Evolutionary conservation across 2,329 filamentous ascomycete genomes (phyloP), one percentile per base, ranked within the genome.

Genomic region (Magnaporthales sp.): DNA sequence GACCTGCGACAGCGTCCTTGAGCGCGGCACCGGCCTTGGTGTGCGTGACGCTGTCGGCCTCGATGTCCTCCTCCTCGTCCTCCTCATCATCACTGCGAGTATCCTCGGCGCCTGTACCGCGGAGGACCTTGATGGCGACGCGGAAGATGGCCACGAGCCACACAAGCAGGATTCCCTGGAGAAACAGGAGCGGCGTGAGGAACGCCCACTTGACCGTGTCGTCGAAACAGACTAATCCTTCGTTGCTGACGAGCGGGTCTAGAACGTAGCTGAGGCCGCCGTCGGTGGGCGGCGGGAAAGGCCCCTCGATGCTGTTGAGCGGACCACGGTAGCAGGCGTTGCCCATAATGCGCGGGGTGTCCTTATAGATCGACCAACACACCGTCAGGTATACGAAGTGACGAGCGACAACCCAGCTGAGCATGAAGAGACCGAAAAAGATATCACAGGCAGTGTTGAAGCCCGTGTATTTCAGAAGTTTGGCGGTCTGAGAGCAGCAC

Each of bases 141-240:
- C 88, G 87, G 54, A 93, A 78, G 71, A 98, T 97, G 88, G 97
- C 91, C 69, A 82, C 84, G 74, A 98, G 96, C 95, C 95, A 98
- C 69, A 81, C 83, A 46, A 96, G 80, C 32, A 91, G 93, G 66
- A 99, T 84, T 26, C 83, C 80, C 77, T 98, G 93, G 26, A 99
- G 83, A 51, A 89, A 84, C 13, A 96, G 80, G 2, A 99, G 86
- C 54, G 92, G 84, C 10, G 84, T 82, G 19, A 98, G 80, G 80
- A 98, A 98, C 13, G 83, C 82, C 84, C 86, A 91, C 72, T 89
- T 89, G 72, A 97, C 86, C 11, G 82, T 84, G 26, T 87, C 77
- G 72, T 91, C 91, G 83, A 89, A 96, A 82, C 93, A 97, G 62
- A 98, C 86, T 1, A 86, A 81, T 22, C 92, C 92, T 29, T 88